phyloP scores from a whole-genome alignment of 495 filamentous ascomycete species.

The Podospora pseudopauciseta region DNA sequence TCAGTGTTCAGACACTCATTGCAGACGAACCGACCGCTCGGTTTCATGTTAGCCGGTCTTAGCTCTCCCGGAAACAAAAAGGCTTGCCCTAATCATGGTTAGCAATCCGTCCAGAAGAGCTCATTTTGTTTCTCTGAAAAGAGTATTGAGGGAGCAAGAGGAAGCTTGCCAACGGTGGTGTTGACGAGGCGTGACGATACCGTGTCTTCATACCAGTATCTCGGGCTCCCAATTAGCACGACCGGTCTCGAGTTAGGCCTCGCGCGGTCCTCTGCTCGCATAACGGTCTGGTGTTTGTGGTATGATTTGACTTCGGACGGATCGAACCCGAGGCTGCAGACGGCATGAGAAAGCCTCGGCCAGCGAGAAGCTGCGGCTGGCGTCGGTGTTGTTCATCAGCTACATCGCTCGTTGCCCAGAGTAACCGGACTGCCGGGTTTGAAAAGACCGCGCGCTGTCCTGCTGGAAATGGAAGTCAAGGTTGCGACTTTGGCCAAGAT shows the following conservation, averaged over 20 bases:
- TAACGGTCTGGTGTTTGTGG: background rate
- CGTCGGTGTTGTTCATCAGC: background rate
- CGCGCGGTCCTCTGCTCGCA: background rate
- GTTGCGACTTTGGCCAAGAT: too few relatives aligned
- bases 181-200: background rate
- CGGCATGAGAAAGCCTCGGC: background rate
- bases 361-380: background rate
- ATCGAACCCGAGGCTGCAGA: background rate
- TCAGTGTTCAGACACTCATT: background rate
- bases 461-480: background rate
- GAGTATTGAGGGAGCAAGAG: background rate
- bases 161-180: background rate
- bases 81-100: background rate
- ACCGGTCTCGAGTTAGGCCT: background rate
- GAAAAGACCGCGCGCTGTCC: background rate
- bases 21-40: background rate
- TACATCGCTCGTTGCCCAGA: background rate
- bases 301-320: background rate
- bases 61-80: background rate
- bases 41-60: background rate
- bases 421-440: background rate
- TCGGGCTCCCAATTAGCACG: background rate
- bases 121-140: background rate
- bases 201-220: background rate
- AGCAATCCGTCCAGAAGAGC: background rate